phyloP scores from a whole-genome alignment of 441 rosid species.

The Monsonia emarginata region DNA sequence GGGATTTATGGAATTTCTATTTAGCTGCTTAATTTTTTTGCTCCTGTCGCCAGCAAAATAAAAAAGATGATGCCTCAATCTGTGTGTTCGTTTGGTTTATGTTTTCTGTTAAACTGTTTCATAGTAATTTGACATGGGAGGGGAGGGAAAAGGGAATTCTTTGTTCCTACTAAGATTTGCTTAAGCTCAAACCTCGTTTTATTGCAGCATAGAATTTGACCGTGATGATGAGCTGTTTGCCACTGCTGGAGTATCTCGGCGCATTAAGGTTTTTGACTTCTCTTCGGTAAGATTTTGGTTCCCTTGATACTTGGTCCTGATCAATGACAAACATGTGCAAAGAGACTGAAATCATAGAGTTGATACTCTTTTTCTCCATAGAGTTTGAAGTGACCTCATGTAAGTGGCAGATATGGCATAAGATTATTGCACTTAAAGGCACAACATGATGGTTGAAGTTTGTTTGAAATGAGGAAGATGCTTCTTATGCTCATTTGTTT shows the following conservation, averaged over 20 bases:
- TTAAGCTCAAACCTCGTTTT: constrained; percentile 15
- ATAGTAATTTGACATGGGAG: background rate
- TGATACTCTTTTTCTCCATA: background rate
- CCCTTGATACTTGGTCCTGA: background rate
- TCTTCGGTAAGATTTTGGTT: constrained; percentile 51
- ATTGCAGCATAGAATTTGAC: constrained; percentile 89
- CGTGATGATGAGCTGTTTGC: constrained; percentile 93
- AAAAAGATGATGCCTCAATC: background rate
- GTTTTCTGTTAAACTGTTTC: background rate
- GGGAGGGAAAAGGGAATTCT: background rate
- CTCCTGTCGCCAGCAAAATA: background rate
- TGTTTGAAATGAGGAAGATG: background rate
- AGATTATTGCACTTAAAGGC: background rate
- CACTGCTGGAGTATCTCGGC: constrained; percentile 93
- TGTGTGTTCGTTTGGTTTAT: background rate
- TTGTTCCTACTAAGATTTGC: constrained; percentile 2
- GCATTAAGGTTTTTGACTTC: constrained; percentile 91
- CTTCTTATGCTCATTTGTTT: background rate
- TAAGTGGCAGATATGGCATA: constrained; percentile 1
- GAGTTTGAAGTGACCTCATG: background rate
- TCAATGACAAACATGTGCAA: background rate
- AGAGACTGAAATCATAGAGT: background rate
- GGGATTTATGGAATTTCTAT: background rate
- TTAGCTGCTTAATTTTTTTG: background rate
- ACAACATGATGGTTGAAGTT: background rate